phyloP scores from a whole-genome alignment of 352 stramenopile species.

The Elongisporangium senticosum region DNA sequence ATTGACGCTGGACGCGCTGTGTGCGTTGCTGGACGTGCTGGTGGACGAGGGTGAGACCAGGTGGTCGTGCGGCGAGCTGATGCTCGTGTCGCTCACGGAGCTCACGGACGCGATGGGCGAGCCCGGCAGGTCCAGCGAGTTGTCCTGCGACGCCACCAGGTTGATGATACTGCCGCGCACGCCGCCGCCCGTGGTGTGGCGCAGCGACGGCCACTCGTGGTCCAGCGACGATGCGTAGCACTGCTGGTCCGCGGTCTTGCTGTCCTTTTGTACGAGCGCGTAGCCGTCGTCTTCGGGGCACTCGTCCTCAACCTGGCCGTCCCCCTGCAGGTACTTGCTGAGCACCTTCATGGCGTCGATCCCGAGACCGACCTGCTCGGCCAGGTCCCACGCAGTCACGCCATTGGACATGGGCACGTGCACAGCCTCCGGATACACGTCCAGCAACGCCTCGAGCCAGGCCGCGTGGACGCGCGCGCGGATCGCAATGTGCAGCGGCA shows the following conservation, averaged over 20 bases:
- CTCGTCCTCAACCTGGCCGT: slow-evolving; percentile 1
- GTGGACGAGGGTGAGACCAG: slow-evolving; percentile 60
- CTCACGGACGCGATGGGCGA: slow-evolving; percentile 16
- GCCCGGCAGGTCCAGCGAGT: slow-evolving; percentile 5
- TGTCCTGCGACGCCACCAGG: slow-evolving; percentile 8
- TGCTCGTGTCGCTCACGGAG: slow-evolving; percentile 18
- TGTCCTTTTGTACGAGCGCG: not conserved
- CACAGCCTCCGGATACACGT: slow-evolving; percentile 47
- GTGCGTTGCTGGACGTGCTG: slow-evolving; percentile 36
- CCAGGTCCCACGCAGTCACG: slow-evolving; percentile 47
- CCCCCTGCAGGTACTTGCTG: slow-evolving; percentile 12
- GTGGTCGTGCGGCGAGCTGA: slow-evolving; percentile 34
- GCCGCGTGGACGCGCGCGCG: slow-evolving; percentile 33
- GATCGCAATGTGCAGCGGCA: slow-evolving; percentile 81
- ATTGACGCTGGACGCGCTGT: slow-evolving; percentile 21
- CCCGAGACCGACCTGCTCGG: slow-evolving; percentile 32
- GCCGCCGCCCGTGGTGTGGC: slow-evolving; percentile 3
- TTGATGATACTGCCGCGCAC: not conserved
- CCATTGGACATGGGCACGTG: slow-evolving; percentile 36
- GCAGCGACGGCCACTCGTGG: slow-evolving; percentile 7
- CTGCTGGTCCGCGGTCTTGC: not conserved
- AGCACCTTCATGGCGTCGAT: slow-evolving; percentile 47
- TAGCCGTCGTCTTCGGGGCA: slow-evolving; percentile 2
- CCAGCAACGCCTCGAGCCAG: slow-evolving; percentile 50
- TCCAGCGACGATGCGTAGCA: not conserved